Evolutionary conservation across 2,329 filamentous ascomycete genomes (phyloP).

Genomic region (Alternaria gansuensis): DNA sequence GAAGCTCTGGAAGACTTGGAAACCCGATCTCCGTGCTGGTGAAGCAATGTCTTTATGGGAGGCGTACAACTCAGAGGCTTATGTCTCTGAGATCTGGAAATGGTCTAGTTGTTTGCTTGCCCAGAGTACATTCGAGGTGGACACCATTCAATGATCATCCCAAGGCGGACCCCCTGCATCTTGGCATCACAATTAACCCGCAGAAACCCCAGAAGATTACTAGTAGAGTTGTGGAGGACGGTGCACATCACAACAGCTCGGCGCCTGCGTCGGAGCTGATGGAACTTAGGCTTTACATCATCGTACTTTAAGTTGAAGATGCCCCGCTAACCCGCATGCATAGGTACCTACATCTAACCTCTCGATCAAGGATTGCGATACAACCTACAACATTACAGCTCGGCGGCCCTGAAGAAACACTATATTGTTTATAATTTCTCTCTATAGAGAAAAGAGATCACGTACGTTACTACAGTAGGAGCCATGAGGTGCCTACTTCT

Average conservation of each 20-base stretch:
- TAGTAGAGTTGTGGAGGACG: background rate
- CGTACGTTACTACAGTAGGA: too few species aligned
- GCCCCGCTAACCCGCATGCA: conserved; percentile 2
- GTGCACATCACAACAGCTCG: background rate
- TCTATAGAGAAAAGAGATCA: background rate
- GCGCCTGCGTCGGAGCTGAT: background rate
- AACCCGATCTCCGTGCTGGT: background rate
- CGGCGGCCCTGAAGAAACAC: background rate
- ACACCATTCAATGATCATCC: background rate
- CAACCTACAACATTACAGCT: background rate
- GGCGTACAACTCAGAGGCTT: background rate
- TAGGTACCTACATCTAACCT: background rate
- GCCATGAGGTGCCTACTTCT: too few species aligned
- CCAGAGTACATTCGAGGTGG: background rate
- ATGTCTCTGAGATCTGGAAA: background rate
- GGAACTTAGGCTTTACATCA: background rate
- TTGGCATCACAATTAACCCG: background rate
- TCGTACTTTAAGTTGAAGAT: background rate
- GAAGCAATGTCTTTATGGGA: background rate
- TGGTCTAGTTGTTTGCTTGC: background rate
- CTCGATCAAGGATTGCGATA: background rate
- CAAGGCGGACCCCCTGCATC: background rate
- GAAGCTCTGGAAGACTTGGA: conserved; percentile 22
- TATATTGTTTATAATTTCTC: background rate
- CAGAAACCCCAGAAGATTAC: background rate